These are phyloP conservation scores for Exophiala bonariae DNA, from an alignment of 2,329 filamentous ascomycete species.

Conservation along the genomic window DNA sequence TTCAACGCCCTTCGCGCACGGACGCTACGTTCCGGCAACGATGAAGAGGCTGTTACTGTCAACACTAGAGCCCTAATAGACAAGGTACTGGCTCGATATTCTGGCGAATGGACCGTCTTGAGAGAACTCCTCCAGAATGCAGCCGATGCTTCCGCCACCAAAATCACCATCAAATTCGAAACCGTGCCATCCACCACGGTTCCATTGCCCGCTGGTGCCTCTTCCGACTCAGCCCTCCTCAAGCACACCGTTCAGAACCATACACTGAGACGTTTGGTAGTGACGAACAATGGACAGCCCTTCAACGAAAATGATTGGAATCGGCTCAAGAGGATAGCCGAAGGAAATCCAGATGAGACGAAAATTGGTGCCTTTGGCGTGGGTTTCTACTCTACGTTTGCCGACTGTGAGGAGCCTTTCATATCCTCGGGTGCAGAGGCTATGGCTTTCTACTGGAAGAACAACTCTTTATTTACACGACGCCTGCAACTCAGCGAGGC, in stretches of 20 bases:
- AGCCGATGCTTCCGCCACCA: conserved; percentile 90
- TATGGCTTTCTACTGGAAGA: conserved; percentile 99
- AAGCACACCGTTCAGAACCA: conserved; percentile 84
- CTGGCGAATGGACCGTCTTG: conserved; percentile 85
- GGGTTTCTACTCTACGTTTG: conserved; percentile 97
- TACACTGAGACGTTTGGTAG: conserved; percentile 81
- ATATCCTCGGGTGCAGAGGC: conserved; percentile 88
- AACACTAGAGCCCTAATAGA: conserved; percentile 96
- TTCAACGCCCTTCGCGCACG: conserved; percentile 74
- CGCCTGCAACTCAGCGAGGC: conserved; percentile 71
- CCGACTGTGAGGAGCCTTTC: conserved; percentile 96
- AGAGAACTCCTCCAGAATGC: conserved; percentile 97
- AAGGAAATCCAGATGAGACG: conserved; percentile 97
- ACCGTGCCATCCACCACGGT: conserved; percentile 79
- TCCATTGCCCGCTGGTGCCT: conserved; percentile 61
- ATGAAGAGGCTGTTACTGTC: conserved; percentile 96
- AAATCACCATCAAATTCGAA: conserved; percentile 88
- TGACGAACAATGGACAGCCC: conserved; percentile 86
- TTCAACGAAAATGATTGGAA: conserved; percentile 93
- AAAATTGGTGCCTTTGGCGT: conserved; percentile 99
- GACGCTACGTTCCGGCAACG: conserved; percentile 79
- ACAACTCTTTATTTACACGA: conserved; percentile 93
- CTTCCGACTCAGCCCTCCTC: conserved; percentile 68
- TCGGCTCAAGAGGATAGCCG: conserved; percentile 92
- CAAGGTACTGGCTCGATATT: conserved; percentile 94